Evolutionary conservation across 768 basidiomycete genomes (phyloP).

Genomic region (Tulasnella calospora): DNA sequence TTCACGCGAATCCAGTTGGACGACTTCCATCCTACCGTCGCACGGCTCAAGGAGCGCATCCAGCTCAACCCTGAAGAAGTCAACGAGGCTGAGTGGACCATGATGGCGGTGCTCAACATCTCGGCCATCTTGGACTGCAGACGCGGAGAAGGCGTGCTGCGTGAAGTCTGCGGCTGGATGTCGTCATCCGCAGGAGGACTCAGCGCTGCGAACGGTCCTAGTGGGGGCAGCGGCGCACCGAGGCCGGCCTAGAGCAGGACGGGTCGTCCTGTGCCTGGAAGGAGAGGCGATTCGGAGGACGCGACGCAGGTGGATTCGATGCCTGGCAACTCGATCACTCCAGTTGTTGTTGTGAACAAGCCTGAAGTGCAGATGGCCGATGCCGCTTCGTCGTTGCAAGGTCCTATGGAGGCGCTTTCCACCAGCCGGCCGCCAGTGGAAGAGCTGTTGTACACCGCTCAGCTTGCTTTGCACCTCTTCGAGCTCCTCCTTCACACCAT

Average conservation of each 20-base stretch:
- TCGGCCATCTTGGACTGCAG: slow-evolving; percentile 85
- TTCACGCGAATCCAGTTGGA: slow-evolving; percentile 95
- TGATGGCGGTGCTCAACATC: slow-evolving; percentile 89
- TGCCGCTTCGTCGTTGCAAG: neutral
- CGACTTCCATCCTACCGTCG: slow-evolving; percentile 75
- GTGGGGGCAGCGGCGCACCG: no score
- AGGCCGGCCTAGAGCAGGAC: slow-evolving; percentile 16
- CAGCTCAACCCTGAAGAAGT: slow-evolving; percentile 61
- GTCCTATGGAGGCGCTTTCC: slow-evolving; percentile 24
- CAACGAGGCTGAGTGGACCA: slow-evolving; percentile 86
- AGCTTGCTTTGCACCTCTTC: slow-evolving; percentile 73
- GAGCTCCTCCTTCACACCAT: slow-evolving; percentile 69
- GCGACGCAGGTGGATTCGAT: slow-evolving; percentile 61
- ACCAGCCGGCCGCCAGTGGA: slow-evolving; percentile 1
- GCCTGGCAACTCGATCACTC: neutral
- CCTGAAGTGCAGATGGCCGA: no score
- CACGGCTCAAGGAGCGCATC: slow-evolving; percentile 81
- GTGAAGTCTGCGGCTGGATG: slow-evolving; percentile 52
- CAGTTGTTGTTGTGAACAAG: slow-evolving; percentile 33
- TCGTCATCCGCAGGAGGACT: neutral
- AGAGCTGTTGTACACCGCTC: slow-evolving; percentile 62
- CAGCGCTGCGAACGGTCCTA: neutral
- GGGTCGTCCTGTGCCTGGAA: slow-evolving; percentile 28
- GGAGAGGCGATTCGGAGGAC: slow-evolving; percentile 40
- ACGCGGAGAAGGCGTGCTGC: slow-evolving; percentile 61